phyloP scores from a whole-genome alignment of 2,329 filamentous ascomycete species.

The Cytospora piceae region DNA sequence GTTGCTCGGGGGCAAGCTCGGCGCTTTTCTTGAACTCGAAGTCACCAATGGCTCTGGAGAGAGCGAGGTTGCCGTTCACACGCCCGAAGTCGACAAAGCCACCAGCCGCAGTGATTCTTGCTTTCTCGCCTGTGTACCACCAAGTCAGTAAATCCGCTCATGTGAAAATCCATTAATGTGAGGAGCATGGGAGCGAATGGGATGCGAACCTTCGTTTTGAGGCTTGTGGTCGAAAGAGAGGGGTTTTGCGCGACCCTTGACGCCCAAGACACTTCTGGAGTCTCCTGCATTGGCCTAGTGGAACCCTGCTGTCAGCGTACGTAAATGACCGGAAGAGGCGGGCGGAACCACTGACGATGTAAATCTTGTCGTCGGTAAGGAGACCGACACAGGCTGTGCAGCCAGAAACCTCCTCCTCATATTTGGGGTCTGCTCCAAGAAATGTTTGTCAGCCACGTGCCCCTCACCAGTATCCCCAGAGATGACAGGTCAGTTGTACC shows the following conservation, averaged over 20 bases:
- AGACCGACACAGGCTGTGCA: constrained; percentile 94
- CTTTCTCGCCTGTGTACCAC: constrained; percentile 78
- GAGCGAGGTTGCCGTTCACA: constrained; percentile 95
- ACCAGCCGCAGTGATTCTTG: constrained; percentile 91
- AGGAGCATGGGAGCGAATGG: not conserved
- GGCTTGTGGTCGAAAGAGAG: constrained; percentile 99
- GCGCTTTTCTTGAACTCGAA: constrained; percentile 99
- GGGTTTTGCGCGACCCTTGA: constrained; percentile 96
- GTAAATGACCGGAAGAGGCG: constrained; percentile 26
- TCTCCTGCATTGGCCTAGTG: constrained; percentile 92
- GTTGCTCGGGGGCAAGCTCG: constrained; percentile 94
- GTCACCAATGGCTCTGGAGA: constrained; percentile 96
- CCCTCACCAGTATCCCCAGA: not conserved
- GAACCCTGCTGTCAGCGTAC: constrained; percentile 35
- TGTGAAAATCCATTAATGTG: not conserved
- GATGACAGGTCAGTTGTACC: constrained; percentile 59
- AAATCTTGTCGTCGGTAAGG: constrained; percentile 90
- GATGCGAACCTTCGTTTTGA: constrained; percentile 82
- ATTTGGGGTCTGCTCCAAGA: constrained; percentile 77
- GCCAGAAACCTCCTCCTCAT: constrained; percentile 96
- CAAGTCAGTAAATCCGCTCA: constrained; percentile 27
- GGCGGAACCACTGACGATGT: constrained; percentile 70
- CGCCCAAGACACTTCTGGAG: constrained; percentile 90
- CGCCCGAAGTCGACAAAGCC: constrained; percentile 98
- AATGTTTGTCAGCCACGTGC: constrained; percentile 27